Evolutionary conservation across 2,329 filamentous ascomycete genomes (phyloP), one percentile per base, ranked within the genome.

Genomic region (Colletotrichum caudatum): DNA sequence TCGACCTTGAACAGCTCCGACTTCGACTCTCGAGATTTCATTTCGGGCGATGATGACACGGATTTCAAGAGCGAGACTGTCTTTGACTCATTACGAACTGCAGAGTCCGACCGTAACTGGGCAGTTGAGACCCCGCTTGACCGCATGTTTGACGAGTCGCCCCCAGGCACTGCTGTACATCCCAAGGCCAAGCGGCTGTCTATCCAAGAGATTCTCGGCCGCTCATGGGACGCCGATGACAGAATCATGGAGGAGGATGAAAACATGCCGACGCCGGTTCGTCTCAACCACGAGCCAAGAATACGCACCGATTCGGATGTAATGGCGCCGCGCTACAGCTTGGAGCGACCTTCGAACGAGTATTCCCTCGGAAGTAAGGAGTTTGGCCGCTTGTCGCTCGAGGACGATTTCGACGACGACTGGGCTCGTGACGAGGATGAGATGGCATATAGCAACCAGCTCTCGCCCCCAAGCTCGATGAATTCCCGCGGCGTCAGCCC

Each of bases 141-240:
- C 77, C 93, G 90, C 33, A 93, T 94, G 84, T 95, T 94, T 80
- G 92, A 95, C 80, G 93, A 95, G 76, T 93, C 92, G 18, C 92
- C 91, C 46, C 88, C 89, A 9, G 88, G 86, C 77, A 87, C 87
- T 1, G 85, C 86, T 23, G 83, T 85, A 65, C 86, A 86, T 74
- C 81, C 75, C 74, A 89, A 85, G 77, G 82, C 84, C 3, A 89
- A 89, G 75, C 83, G 88, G 35, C 77, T 89, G 14, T 89, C 88
- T 0, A 88, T 90, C 48, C 88, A 90, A 59, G 88, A 89, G 74
- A 89, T 90, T 23, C 77, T 90, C 23, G 88, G 86, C 9, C 83
- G 82, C 18, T 82, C 86, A 11, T 89, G 86, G 81, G 87, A 90
- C 69, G 85, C 82, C 29, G 85, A 86, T 59, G 84, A 85, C 56